Base-by-base conservation (phyloP, 1,139 yeast species). In the Chernovozyma aurita region DNA sequence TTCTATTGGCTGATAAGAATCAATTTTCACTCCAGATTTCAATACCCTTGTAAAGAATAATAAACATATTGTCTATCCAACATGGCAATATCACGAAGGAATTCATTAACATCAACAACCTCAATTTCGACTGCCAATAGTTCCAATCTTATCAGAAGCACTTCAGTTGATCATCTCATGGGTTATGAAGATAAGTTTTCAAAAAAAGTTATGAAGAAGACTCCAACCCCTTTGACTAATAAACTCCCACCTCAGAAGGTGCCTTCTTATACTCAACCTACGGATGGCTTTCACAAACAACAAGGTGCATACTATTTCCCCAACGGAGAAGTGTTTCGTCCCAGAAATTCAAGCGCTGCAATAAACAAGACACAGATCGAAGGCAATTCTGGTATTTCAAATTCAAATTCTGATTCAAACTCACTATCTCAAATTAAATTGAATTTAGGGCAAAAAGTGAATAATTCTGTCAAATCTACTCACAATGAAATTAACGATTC, bases 271-370 rank as follows among this genome's bases (percentile, higher is more conserved):
- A 16, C 34, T 21, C 39, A 26, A 12, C 17, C 18, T 22, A 24
- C 13, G 13, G 9, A 16, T 16, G 51, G 52, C 30, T 51, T 48
- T 37, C 55, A 50, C 34, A 52, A 51, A 39, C 4, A 45, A 40
- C 34, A 44, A 12, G 72, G 73, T 4, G 52, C 61, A 35, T 73
- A 65, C 47, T 65, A 60, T 43, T 75, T 74, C 46, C 79, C 80
- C 11, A 74, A 75, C 48, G 80, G 80, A 34, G 80, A 74, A 47
- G 63, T 73, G 4, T 75, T 74, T 48, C 55, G 73, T 24, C 79
- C 80, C 1, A 49, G 78, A 31, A 50, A 31, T 21, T 16, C 20
- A 14, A 30, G n/a, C n/a, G n/a, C n/a, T n/a, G n/a, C n/a, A n/a
- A n/a, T n/a, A n/a, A n/a, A n/a, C n/a, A n/a, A n/a, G n/a, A n/a